A percentile compares a stretch with the other conserved stretches of the same genome.
These are phyloP conservation scores for Aplosporella prunicola DNA, from an alignment of 2,329 filamentous ascomycete genomes.

Conservation along the genomic window DNA sequence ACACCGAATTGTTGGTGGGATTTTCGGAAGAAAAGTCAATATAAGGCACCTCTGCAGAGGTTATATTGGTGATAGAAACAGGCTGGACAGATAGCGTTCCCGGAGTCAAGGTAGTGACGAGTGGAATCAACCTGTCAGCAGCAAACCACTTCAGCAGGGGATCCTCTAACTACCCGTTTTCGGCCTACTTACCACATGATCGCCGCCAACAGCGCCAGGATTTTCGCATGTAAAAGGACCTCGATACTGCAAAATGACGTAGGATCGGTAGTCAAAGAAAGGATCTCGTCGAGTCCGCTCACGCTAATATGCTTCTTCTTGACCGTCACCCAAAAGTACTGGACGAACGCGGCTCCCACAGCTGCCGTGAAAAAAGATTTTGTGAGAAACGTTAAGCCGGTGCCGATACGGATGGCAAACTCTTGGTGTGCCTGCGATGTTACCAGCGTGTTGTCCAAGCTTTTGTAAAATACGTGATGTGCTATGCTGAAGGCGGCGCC, in stretches of 20 bases:
- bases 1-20: too few species aligned
- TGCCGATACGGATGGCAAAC: slow-evolving; percentile 1
- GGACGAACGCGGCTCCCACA: neutral
- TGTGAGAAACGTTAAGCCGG: neutral
- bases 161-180: too few species aligned
- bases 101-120: slow-evolving; percentile 1
- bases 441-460: neutral
- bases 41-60: too few species aligned
- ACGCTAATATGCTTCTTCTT: neutral
- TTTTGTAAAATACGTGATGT: neutral
- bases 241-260: neutral
- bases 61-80: neutral
- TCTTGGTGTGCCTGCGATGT: neutral
- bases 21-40: too few species aligned
- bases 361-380: slow-evolving; percentile 1
- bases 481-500: neutral
- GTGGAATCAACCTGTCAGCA: slow-evolving; percentile 4
- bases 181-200: slow-evolving; percentile 5
- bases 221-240: neutral
- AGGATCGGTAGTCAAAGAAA: neutral
- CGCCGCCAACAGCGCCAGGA: neutral
- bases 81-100: neutral
- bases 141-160: too few species aligned
- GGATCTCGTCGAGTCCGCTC: neutral
- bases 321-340: slow-evolving; percentile 1